A percentile compares a stretch with the other conserved stretches of the same genome.
phyloP scores from a whole-genome alignment of 352 stramenopile genomes.

The Blastocystis hominis region DNA sequence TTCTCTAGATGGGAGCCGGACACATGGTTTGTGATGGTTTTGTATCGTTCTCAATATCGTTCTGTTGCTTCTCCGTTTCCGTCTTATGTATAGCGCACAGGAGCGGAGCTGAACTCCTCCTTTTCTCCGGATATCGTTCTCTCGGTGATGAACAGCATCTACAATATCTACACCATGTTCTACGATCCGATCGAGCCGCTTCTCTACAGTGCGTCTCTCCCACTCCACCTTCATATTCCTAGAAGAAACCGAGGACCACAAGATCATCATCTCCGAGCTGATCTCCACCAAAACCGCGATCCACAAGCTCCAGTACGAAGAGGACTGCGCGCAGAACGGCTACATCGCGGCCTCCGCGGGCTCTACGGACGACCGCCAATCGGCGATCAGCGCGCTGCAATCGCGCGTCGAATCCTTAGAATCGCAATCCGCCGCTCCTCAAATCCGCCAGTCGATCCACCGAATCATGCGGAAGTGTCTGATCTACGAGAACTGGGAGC shows the following conservation, averaged over 20 bases:
- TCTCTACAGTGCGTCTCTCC: background rate
- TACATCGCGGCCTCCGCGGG: background rate
- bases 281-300: background rate
- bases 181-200: conserved; percentile 27
- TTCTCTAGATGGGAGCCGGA: conserved; percentile 28
- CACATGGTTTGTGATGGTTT: conserved; percentile 39
- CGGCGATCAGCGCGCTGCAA: background rate
- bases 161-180: background rate
- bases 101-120: background rate
- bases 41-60: background rate
- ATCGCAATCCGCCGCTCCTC: background rate
- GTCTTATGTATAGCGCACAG: background rate
- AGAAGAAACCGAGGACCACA: background rate
- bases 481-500: background rate
- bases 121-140: conserved; percentile 14
- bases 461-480: background rate
- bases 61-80: background rate
- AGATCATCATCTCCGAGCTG: conserved; percentile 6
- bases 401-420: background rate
- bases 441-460: background rate
- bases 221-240: background rate
- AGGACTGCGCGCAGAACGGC: conserved; percentile 11
- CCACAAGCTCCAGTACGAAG: conserved; percentile 12
- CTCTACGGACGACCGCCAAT: background rate
- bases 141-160: conserved; percentile 12